phyloP scores from a whole-genome alignment of 371 early-diverging fungal species.

The Phascolomyces articulosus region DNA sequence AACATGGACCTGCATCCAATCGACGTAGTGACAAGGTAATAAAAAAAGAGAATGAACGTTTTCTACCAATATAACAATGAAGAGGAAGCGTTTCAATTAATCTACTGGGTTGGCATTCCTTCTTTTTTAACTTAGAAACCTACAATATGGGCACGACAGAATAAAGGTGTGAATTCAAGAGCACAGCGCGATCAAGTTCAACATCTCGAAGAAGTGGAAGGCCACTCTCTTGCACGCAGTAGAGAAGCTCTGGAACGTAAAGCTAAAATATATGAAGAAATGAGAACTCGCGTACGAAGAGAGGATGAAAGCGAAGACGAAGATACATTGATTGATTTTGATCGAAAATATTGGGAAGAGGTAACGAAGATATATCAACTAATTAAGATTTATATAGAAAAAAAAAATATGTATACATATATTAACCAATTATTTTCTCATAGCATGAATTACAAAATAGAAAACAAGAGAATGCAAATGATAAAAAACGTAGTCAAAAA shows the following conservation, averaged over 20 bases:
- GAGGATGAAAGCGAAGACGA: slow-evolving; percentile 32
- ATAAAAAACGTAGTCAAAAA: slow-evolving; percentile 9
- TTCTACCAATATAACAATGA: too few relatives aligned
- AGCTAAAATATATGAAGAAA: slow-evolving; percentile 63
- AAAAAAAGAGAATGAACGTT: too few relatives aligned
- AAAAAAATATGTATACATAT: slow-evolving; percentile 12
- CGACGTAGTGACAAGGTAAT: slow-evolving; percentile 27
- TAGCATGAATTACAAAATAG: slow-evolving; percentile 3
- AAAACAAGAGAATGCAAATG: slow-evolving; percentile 17
- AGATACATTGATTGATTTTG: slow-evolving; percentile 53
- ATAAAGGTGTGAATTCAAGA: slow-evolving; percentile 58
- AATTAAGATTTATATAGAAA: too few relatives aligned
- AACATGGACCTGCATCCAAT: slow-evolving; percentile 30
- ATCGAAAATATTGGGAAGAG: slow-evolving; percentile 45
- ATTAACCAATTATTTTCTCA: neutral
- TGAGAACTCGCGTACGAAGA: slow-evolving; percentile 36
- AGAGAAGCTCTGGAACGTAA: slow-evolving; percentile 69
- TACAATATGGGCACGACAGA: slow-evolving; percentile 60
- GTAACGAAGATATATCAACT: slow-evolving; percentile 38
- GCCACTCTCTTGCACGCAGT: slow-evolving; percentile 40
- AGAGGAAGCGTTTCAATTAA: neutral
- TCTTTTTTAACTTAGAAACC: slow-evolving; percentile 39
- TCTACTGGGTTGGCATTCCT: too few relatives aligned
- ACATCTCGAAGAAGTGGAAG: slow-evolving; percentile 35
- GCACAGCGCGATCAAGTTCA: slow-evolving; percentile 28